These are phyloP conservation scores for Pelargonium fulgidum DNA, from an alignment of 441 rosid genomes.

Conservation along the genomic window DNA sequence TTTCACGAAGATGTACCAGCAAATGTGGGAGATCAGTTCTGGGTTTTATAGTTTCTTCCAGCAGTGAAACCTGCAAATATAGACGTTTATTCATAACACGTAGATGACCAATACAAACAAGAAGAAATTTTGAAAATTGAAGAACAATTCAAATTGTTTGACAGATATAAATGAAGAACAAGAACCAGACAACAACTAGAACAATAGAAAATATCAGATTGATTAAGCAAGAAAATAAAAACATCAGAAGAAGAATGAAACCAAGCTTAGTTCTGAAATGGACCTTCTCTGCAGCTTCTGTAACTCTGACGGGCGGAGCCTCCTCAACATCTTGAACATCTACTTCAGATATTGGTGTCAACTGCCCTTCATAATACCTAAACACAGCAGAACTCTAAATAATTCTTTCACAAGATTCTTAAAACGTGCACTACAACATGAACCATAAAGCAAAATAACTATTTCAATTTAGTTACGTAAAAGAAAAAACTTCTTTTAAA, in stretches of 20 bases:
- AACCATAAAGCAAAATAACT: neutral
- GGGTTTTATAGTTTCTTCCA: slow-evolving; percentile 80
- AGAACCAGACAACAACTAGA: neutral
- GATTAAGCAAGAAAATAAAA: neutral
- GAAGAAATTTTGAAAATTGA: neutral
- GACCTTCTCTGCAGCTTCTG: slow-evolving; percentile 88
- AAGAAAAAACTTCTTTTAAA: neutral
- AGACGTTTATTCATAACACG: neutral
- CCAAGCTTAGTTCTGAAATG: slow-evolving; percentile 13
- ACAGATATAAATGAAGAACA: neutral
- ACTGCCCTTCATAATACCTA: slow-evolving; percentile 91
- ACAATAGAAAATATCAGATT: neutral
- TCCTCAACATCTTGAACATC: slow-evolving; percentile 57
- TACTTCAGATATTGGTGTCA: slow-evolving; percentile 66
- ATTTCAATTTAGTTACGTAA: neutral
- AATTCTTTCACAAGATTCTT: slow-evolving; percentile 14
- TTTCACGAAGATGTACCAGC: slow-evolving; percentile 75
- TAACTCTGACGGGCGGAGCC: slow-evolving; percentile 40
- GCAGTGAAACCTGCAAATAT: slow-evolving; percentile 63
- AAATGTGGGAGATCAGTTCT: slow-evolving; percentile 78
- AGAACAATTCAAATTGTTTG: neutral
- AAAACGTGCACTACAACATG: neutral
- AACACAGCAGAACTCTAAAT: slow-evolving; percentile 1
- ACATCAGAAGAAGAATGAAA: neutral
- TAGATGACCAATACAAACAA: neutral